These are phyloP conservation scores for Alternaria hordeiaustralica DNA, from an alignment of 2,329 filamentous ascomycete species.

Conservation along the genomic window DNA sequence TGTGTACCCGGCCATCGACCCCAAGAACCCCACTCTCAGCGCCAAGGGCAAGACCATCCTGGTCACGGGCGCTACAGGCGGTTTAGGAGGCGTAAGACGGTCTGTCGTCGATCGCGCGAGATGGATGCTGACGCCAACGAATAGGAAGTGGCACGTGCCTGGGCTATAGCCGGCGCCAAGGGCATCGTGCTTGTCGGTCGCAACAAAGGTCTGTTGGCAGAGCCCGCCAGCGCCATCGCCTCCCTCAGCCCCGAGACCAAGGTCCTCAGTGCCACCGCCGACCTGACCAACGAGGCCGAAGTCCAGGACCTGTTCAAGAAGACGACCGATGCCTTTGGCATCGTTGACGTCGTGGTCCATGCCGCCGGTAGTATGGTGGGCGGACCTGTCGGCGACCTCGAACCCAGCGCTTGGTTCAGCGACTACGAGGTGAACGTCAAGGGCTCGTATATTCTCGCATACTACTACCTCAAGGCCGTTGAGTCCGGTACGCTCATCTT, in stretches of 20 bases:
- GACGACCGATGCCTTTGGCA: background rate
- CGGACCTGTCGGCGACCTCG: constrained; percentile 13
- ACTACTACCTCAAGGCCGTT: constrained; percentile 13
- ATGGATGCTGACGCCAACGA: background rate
- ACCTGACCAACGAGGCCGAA: constrained; percentile 24
- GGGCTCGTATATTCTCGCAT: constrained; percentile 18
- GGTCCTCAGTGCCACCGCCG: constrained; percentile 25
- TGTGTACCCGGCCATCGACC: constrained; percentile 25
- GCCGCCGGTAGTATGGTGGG: background rate
- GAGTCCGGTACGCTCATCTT: constrained; percentile 26
- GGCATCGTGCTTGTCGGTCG: constrained; percentile 33
- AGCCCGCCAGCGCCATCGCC: constrained; percentile 17
- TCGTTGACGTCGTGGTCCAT: background rate
- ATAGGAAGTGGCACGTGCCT: constrained; percentile 28
- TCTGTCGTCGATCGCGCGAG: background rate
- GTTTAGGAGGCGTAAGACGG: constrained; percentile 15
- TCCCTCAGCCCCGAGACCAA: constrained; percentile 21
- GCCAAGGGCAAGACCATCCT: constrained; percentile 27
- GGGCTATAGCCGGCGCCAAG: constrained; percentile 32
- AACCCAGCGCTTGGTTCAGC: constrained; percentile 4
- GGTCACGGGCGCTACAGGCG: constrained; percentile 28
- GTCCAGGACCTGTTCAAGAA: constrained; percentile 21
- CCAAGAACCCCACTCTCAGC: constrained; percentile 15
- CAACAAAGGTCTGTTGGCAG: constrained; percentile 25
- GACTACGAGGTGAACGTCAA: constrained; percentile 28